phyloP scores from a whole-genome alignment of 805 yeast genomes.

The Saccharomycopsis schoenii region DNA sequence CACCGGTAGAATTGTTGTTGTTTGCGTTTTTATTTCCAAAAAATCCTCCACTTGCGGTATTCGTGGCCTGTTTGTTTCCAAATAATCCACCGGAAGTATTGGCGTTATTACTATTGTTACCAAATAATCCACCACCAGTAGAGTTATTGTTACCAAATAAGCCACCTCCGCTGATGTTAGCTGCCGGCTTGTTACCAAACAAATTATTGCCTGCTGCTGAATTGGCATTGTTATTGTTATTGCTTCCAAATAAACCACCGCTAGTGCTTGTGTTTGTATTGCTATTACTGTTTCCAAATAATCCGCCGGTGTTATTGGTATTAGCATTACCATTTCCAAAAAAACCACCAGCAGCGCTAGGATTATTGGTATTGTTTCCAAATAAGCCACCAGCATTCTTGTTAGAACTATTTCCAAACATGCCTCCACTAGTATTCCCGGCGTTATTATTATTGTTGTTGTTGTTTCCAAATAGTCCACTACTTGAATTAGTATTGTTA shows the following conservation, averaged over 20 bases:
- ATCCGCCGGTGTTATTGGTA: conserved; percentile 25
- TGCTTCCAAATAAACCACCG: conserved; percentile 11
- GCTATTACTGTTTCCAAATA: conserved; percentile 19
- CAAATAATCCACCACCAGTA: conserved; percentile 26
- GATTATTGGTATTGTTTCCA: conserved; percentile 25
- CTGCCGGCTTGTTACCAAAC: too few species aligned
- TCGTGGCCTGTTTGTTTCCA: conserved; percentile 22
- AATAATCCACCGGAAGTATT: conserved; percentile 24
- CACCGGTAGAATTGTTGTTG: conserved; percentile 19
- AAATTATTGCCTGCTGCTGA: too few species aligned
- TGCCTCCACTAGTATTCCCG: conserved; percentile 18
- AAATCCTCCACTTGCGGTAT: conserved; percentile 22
- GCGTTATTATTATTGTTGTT: conserved; percentile 14
- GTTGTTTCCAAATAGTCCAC: conserved; percentile 28
- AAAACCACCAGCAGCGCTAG: conserved; percentile 20
- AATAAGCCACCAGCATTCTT: conserved; percentile 22
- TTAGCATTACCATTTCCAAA: conserved; percentile 26
- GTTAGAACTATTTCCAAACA: conserved; percentile 27
- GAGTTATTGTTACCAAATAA: conserved; percentile 18
- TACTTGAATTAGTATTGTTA: conserved; percentile 17
- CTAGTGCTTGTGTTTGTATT: conserved; percentile 12
- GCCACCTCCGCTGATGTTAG: neutral
- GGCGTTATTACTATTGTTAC: conserved; percentile 20
- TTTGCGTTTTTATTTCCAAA: conserved; percentile 23
- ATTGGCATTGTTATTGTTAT: conserved; percentile 4